Evolutionary conservation across 2,329 filamentous ascomycete species (phyloP).

Genomic region (Xylaria sp.): DNA sequence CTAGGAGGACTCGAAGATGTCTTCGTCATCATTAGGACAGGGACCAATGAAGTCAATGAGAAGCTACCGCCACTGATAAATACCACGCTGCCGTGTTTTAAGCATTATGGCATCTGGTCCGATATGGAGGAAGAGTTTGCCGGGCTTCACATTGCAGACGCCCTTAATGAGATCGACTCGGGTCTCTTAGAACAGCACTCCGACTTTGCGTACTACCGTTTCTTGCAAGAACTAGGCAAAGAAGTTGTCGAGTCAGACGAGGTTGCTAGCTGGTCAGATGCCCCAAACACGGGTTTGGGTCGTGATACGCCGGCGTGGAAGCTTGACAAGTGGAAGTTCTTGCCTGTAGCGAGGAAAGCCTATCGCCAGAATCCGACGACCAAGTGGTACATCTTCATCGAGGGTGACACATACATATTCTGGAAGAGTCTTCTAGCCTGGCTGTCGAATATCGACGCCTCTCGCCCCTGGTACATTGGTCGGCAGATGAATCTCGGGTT

Average conservation of each 20-base stretch:
- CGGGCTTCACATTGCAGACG: constrained; percentile 29
- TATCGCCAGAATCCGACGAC: constrained; percentile 26
- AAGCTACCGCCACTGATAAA: constrained; percentile 32
- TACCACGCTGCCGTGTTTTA: constrained; percentile 30
- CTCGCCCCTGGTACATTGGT: constrained; percentile 33
- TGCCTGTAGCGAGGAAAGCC: constrained; percentile 32
- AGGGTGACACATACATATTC: constrained; percentile 35
- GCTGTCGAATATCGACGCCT: constrained; percentile 28
- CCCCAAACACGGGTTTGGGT: constrained; percentile 28
- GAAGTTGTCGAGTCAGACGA: constrained; percentile 1
- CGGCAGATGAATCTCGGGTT: constrained; percentile 32
- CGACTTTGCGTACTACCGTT: constrained; percentile 37
- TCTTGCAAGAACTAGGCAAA: constrained; percentile 27
- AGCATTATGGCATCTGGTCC: constrained; percentile 37
- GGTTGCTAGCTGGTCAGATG: constrained; percentile 24
- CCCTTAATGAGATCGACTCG: constrained; percentile 33
- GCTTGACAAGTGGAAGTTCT: constrained; percentile 38
- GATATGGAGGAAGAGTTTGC: constrained; percentile 33
- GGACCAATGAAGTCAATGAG: constrained; percentile 36
- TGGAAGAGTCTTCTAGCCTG: constrained; percentile 30
- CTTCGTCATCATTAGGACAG: constrained; percentile 40
- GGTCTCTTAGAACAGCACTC: constrained; percentile 26
- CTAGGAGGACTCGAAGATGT: constrained; percentile 32
- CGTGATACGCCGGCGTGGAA: constrained; percentile 37
- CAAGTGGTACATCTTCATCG: constrained; percentile 35